A percentile compares a stretch with the other conserved stretches of the same genome.
Conservation (phyloP, 1,284 basidiomycete genomes). For the Tetrapyrgos nigripes region DNA sequence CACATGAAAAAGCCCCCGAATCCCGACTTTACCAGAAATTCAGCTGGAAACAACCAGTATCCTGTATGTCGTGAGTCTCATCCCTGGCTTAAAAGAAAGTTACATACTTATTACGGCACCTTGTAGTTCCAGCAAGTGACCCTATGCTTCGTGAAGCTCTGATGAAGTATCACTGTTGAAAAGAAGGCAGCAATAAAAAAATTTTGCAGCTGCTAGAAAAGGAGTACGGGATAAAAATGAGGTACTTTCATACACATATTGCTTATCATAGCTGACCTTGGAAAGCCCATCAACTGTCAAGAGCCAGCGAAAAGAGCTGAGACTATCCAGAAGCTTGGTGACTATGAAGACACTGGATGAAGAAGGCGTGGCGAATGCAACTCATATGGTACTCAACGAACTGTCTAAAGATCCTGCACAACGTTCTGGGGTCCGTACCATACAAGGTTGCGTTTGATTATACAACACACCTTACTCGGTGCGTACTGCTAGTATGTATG, state of each 20-base stretch:
- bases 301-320: conserved; percentile 17
- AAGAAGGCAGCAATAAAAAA: neutral
- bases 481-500: conserved; percentile 12
- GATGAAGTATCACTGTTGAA: neutral
- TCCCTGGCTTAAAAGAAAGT: too few species aligned
- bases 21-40: too few species aligned
- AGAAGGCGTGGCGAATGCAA: conserved; percentile 1
- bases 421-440: conserved; percentile 14
- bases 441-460: conserved; percentile 6
- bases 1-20: too few species aligned
- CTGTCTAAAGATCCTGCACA: conserved; percentile 24
- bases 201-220: neutral
- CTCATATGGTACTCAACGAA: conserved; percentile 25
- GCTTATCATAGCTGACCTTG: neutral
- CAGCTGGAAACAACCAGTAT: too few species aligned
- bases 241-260: neutral
- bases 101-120: too few species aligned
- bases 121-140: too few species aligned
- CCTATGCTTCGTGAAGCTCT: neutral
- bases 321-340: conserved; percentile 16
- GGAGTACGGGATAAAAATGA: neutral
- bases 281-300: conserved; percentile 22
- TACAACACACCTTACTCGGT: conserved; percentile 21
- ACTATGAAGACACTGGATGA: conserved; percentile 12
- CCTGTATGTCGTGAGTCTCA: too few species aligned